Conservation (phyloP, 2,329 filamentous ascomycete genomes). For the Scleromitrula shiraiana region DNA sequence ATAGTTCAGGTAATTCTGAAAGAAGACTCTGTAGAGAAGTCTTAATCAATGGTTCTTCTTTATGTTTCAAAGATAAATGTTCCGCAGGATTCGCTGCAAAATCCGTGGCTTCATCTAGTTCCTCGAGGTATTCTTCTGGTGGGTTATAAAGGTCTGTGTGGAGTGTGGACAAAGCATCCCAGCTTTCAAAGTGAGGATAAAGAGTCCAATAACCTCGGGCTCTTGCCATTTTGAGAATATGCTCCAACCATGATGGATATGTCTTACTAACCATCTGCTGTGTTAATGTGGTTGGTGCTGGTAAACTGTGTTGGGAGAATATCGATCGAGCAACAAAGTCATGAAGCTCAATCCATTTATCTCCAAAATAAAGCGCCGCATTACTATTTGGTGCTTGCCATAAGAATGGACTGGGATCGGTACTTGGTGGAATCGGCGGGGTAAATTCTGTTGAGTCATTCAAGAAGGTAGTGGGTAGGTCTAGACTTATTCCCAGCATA, state of each 20-base stretch:
- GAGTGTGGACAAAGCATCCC: conserved; percentile 53
- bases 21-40: conserved; percentile 44
- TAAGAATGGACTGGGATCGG: conserved; percentile 45
- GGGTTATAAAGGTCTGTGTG: conserved; percentile 67
- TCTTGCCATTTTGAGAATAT: conserved; percentile 67
- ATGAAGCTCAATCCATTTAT: conserved; percentile 82
- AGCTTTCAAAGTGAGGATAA: conserved; percentile 57
- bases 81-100: conserved; percentile 24
- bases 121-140: conserved; percentile 57
- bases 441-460: conserved; percentile 51
- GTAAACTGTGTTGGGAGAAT: conserved; percentile 27
- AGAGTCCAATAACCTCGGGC: conserved; percentile 70
- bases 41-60: conserved; percentile 34
- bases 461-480: conserved; percentile 57
- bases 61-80: conserved; percentile 22
- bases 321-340: conserved; percentile 54
- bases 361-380: conserved; percentile 73
- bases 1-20: conserved; percentile 37
- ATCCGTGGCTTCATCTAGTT: conserved; percentile 11
- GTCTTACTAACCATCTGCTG: conserved; percentile 57
- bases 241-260: conserved; percentile 71
- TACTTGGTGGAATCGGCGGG: conserved; percentile 31
- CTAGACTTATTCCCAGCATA: conserved; percentile 73
- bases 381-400: conserved; percentile 82
- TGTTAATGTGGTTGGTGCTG: conserved; percentile 35